phyloP scores from a whole-genome alignment of 345 rosid species.

The Iberis pinnata region DNA sequence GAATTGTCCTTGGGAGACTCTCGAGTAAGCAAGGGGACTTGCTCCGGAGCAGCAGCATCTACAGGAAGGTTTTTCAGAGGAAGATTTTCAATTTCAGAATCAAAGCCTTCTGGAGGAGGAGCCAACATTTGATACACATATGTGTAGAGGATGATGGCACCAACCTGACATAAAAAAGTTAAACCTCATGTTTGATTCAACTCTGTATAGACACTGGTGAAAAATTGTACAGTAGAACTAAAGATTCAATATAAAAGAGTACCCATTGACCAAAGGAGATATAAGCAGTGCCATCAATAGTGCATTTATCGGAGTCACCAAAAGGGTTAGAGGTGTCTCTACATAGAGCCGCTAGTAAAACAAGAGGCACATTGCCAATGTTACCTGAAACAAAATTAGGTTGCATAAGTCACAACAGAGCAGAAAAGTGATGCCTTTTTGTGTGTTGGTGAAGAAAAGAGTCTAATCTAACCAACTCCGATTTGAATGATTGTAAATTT shows the following conservation, averaged over 20 bases:
- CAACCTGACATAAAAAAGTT: conserved; percentile 55
- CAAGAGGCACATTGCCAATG: conserved; percentile 98
- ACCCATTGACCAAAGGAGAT: conserved; percentile 99
- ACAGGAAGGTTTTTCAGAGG: conserved; percentile 49
- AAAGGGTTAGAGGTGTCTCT: conserved; percentile 80
- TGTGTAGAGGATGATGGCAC: conserved; percentile 92
- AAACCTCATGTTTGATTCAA: conserved; percentile 4
- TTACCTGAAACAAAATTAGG: conserved; percentile 77
- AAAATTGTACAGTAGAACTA: too few species aligned
- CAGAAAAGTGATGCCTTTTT: not conserved
- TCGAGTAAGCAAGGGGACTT: conserved; percentile 55
- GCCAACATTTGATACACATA: conserved; percentile 89
- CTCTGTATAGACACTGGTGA: too few species aligned
- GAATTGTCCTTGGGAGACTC: conserved; percentile 34
- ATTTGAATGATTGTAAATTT: conserved; percentile 80
- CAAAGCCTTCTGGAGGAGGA: conserved; percentile 93
- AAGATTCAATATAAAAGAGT: conserved; percentile 27
- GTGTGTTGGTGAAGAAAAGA: not conserved
- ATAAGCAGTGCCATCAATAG: conserved; percentile 86
- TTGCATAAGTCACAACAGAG: too few species aligned
- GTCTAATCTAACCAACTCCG: conserved; percentile 74
- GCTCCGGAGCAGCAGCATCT: conserved; percentile 46
- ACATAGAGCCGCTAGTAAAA: conserved; percentile 83
- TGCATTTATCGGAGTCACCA: conserved; percentile 73
- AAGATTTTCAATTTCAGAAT: conserved; percentile 45